Evolutionary conservation across 768 basidiomycete genomes (phyloP).

Genomic region (Pulveroboletus sp.): DNA sequence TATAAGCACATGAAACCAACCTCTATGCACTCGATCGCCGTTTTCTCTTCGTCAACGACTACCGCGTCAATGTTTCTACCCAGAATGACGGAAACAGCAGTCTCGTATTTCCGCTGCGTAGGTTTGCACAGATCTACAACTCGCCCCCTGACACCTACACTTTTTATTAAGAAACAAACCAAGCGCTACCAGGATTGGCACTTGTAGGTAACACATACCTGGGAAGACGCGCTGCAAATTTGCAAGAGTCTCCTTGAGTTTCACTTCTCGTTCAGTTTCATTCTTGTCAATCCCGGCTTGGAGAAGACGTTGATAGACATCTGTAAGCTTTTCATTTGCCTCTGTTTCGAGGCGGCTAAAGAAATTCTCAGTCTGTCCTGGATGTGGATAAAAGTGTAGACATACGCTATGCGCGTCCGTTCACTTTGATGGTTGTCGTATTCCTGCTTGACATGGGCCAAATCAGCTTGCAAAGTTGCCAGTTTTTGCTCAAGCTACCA

Average conservation of each 20-base stretch:
- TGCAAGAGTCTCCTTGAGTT: constrained; percentile 81
- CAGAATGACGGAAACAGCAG: constrained; percentile 86
- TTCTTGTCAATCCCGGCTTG: constrained; percentile 88
- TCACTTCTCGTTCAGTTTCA: constrained; percentile 80
- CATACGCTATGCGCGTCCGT: constrained; percentile 70
- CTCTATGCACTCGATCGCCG: constrained; percentile 97
- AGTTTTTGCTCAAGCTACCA: constrained; percentile 59
- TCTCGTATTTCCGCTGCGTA: constrained; percentile 87
- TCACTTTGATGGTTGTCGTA: constrained; percentile 86
- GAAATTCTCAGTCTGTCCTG: background rate
- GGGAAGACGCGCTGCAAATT: constrained; percentile 89
- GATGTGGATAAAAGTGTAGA: background rate
- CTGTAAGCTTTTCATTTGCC: constrained; percentile 86
- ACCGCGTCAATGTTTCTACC: constrained; percentile 95
- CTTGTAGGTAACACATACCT: constrained; percentile 40
- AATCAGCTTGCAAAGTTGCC: constrained; percentile 51
- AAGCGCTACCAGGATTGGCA: background rate
- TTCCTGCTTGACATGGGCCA: constrained; percentile 69
- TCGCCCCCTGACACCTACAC: constrained; percentile 83
- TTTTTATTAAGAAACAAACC: background rate
- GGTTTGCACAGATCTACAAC: constrained; percentile 95
- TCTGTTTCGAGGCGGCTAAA: constrained; percentile 85
- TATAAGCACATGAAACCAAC: constrained; percentile 36
- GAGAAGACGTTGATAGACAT: constrained; percentile 77
- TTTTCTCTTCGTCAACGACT: constrained; percentile 96